Conservation (phyloP, 768 basidiomycete species). For the Boletus edulis region DNA sequence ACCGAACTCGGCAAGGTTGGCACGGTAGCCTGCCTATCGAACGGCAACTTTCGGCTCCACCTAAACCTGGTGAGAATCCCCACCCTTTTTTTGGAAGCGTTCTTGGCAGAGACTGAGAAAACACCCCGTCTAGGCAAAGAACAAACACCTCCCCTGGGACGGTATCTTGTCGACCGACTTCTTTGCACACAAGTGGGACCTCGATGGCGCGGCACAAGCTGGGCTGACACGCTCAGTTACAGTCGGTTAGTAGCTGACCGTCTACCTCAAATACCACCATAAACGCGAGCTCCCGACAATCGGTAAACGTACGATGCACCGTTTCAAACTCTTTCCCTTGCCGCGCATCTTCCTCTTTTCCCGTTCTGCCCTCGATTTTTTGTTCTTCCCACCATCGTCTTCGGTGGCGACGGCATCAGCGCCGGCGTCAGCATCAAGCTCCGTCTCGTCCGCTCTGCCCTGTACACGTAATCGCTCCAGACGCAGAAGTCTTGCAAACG, state of each 20-base stretch:
- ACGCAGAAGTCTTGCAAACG: slow-evolving; percentile 75
- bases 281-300: neutral
- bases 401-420: slow-evolving; percentile 16
- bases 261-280: slow-evolving; percentile 42
- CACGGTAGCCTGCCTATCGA: slow-evolving; percentile 56
- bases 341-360: slow-evolving; percentile 86
- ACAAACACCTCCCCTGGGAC: slow-evolving; percentile 63
- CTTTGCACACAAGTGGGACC: slow-evolving; percentile 58
- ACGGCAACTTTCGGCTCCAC: slow-evolving; percentile 60
- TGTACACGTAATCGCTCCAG: slow-evolving; percentile 57
- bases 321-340: slow-evolving; percentile 81
- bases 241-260: too few species aligned
- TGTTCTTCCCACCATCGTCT: slow-evolving; percentile 28
- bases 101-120: neutral
- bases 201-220: slow-evolving; percentile 47
- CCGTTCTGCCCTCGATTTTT: slow-evolving; percentile 26
- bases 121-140: slow-evolving; percentile 46
- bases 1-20: slow-evolving; percentile 47
- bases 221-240: slow-evolving; percentile 37
- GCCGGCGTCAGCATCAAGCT: slow-evolving; percentile 42
- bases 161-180: slow-evolving; percentile 58
- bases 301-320: slow-evolving; percentile 37
- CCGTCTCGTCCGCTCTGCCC: slow-evolving; percentile 72
- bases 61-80: slow-evolving; percentile 50
- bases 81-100: neutral